Evolutionary conservation across 2,329 filamentous ascomycete genomes (phyloP).

Genomic region (Drechslerella dactyloides): DNA sequence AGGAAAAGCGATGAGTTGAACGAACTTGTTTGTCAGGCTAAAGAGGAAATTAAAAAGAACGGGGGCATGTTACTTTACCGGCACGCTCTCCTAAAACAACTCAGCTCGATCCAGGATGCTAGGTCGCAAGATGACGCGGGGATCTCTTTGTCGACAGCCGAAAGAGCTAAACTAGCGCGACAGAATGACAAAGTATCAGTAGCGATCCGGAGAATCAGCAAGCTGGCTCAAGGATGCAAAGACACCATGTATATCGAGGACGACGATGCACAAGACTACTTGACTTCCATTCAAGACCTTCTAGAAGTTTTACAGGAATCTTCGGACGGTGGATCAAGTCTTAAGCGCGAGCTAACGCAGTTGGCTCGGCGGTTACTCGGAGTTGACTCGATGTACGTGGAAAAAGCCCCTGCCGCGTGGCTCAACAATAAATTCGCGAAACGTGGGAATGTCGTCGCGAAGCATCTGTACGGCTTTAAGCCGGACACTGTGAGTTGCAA

Average conservation of each 20-base stretch:
- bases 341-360: conserved; percentile 21
- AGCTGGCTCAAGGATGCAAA: conserved; percentile 14
- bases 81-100: too few relatives aligned
- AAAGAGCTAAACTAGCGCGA: conserved; percentile 9
- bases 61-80: neutral
- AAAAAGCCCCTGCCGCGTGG: conserved; percentile 16
- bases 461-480: neutral
- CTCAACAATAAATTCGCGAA: conserved; percentile 4
- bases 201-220: conserved; percentile 13
- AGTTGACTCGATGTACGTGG: conserved; percentile 19
- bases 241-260: conserved; percentile 3
- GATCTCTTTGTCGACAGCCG: too few relatives aligned
- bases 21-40: conserved; percentile 4
- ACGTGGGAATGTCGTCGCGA: neutral
- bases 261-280: conserved; percentile 31
- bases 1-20: conserved; percentile 8
- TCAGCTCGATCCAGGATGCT: too few relatives aligned
- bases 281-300: conserved; percentile 22
- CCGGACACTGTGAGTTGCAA: neutral
- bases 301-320: conserved; percentile 27
- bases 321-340: conserved; percentile 11
- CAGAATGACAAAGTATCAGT: conserved; percentile 25
- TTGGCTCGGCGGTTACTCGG: conserved; percentile 20
- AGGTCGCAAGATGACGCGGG: too few relatives aligned
- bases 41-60: neutral